Conservation (phyloP, 129 eudicot genomes). For the Escallonia rubra region DNA sequence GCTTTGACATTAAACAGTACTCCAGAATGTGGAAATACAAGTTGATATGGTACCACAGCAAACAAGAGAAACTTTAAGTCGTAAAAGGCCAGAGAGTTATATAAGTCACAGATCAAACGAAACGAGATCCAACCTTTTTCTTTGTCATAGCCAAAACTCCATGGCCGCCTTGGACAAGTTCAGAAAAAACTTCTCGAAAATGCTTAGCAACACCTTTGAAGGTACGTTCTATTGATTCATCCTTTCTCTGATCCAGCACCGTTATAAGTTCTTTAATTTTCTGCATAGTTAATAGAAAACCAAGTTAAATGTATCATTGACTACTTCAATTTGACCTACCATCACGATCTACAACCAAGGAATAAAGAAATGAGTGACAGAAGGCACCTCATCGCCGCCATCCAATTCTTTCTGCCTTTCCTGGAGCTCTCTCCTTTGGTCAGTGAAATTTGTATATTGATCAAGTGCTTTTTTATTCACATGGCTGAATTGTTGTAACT, state of each 20-base stretch:
- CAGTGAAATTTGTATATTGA: slow-evolving; percentile 58
- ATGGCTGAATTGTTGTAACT: slow-evolving; percentile 53
- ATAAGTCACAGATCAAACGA: background rate
- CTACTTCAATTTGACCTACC: background rate
- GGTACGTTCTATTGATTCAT: no score
- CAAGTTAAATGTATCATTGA: slow-evolving; percentile 1
- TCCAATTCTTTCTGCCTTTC: slow-evolving; percentile 89
- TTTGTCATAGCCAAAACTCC: slow-evolving; percentile 55
- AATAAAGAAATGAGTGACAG: background rate
- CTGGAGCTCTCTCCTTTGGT: slow-evolving; percentile 93
- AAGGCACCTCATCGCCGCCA: slow-evolving; percentile 92
- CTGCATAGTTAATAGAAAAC: slow-evolving; percentile 30
- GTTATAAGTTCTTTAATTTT: slow-evolving; percentile 72
- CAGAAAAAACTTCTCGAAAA: no score
- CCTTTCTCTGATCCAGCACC: slow-evolving; percentile 27
- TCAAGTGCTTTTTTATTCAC: slow-evolving; percentile 63
- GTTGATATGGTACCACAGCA: background rate
- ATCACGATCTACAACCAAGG: background rate
- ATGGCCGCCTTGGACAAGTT: slow-evolving; percentile 18
- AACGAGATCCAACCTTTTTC: background rate
- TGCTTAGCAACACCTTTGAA: no score
- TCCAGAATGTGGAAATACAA: background rate
- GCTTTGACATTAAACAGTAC: background rate
- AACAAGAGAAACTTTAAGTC: background rate
- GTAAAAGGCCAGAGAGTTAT: no score